Conservation (phyloP, 257 asterid species). For the Leonotis leonurus region DNA sequence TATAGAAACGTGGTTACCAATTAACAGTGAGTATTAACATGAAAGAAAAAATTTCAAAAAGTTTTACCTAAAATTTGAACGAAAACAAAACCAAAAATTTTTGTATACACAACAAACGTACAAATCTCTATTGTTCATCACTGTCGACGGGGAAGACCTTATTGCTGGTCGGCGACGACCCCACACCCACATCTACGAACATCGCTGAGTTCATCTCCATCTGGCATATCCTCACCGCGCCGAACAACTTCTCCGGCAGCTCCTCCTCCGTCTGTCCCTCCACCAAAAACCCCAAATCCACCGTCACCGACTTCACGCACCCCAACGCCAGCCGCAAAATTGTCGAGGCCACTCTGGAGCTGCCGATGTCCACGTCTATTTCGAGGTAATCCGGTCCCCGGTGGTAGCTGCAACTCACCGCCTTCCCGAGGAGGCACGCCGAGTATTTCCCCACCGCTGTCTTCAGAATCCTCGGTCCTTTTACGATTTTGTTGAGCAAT, state of each 20-base stretch:
- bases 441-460: conserved; percentile 80
- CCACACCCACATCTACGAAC: conserved; percentile 37
- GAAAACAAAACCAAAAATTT: too few species aligned
- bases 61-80: too few species aligned
- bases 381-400: conserved; percentile 66
- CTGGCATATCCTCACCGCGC: conserved; percentile 78
- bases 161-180: conserved; percentile 14
- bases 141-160: conserved; percentile 25
- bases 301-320: conserved; percentile 68
- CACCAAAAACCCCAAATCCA: conserved; percentile 90
- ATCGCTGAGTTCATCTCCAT: conserved; percentile 85
- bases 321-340: conserved; percentile 80
- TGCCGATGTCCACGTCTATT: conserved; percentile 82
- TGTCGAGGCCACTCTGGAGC: conserved; percentile 83
- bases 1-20: too few species aligned
- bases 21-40: too few species aligned
- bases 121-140: conserved; percentile 2
- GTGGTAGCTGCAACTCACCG: conserved; percentile 62
- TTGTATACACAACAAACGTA: too few species aligned
- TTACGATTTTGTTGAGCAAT: conserved; percentile 71
- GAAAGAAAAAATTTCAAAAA: too few species aligned
- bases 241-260: conserved; percentile 74
- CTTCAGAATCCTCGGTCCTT: conserved; percentile 91
- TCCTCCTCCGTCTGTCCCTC: conserved; percentile 71
- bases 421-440: conserved; percentile 78